These are phyloP conservation scores for Casaregolazyma suthepensis DNA, from an alignment of 1,139 yeast species.

Conservation along the genomic window DNA sequence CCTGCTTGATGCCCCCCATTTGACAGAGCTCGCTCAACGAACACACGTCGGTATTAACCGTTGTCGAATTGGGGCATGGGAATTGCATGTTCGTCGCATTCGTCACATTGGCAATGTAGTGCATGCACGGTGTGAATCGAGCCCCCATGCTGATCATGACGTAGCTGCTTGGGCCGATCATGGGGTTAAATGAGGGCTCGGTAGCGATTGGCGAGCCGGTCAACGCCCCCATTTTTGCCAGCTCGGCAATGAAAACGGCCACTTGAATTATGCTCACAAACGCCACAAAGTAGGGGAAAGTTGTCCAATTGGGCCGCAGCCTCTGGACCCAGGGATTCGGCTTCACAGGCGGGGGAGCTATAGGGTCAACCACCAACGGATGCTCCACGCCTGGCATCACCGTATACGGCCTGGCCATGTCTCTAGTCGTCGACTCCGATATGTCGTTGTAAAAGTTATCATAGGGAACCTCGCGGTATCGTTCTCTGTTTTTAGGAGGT, in stretches of 20 bases:
- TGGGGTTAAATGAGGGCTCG: constrained; percentile 68
- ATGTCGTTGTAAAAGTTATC: constrained; percentile 2
- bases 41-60: constrained; percentile 50
- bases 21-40: constrained; percentile 57
- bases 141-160: constrained; percentile 66
- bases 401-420: background rate
- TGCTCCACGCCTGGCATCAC: background rate
- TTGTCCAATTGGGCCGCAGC: constrained; percentile 15
- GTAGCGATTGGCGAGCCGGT: constrained; percentile 70
- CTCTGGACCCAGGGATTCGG: background rate
- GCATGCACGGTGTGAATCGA: constrained; percentile 69
- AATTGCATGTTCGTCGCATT: constrained; percentile 41
- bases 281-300: constrained; percentile 31
- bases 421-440: background rate
- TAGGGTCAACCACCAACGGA: background rate
- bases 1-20: constrained; percentile 43
- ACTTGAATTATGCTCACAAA: constrained; percentile 42
- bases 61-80: constrained; percentile 71
- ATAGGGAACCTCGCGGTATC: background rate
- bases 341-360: background rate
- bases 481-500: constrained; percentile 6
- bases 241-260: constrained; percentile 61
- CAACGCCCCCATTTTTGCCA: constrained; percentile 50
- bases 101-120: constrained; percentile 46
- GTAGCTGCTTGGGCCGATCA: constrained; percentile 75